Base-by-base conservation (phyloP, 2,329 filamentous ascomycete species). In the Trichoderma gracile region DNA sequence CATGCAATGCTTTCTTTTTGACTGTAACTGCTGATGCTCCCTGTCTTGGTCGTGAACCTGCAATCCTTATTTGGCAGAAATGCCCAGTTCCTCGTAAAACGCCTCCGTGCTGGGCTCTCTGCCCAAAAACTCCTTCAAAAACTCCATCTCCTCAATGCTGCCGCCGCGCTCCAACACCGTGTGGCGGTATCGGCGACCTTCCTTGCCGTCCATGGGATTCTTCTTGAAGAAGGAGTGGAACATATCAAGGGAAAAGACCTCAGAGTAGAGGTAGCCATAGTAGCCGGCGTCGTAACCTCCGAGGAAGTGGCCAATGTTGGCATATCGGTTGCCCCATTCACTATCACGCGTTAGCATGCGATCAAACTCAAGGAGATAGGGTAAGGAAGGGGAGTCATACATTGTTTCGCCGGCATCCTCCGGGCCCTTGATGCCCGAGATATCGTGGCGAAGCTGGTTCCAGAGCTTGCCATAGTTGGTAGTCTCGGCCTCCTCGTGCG, bases 161-260 rank as follows among this genome's bases (percentile, higher is more conserved):
- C 91, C 91, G 43, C 91, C 91, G 68, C 86, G 86, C 78, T 93
- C 89, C 5, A 95, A 80, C 23, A 95, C 90, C 0, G 86, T 90
- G 76, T 92, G 89, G 61, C 91, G 83, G 78, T 94, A 95, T 65
- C 90, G 79, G 15, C 91, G 82, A 1, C 91, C 91, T 73, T 92
- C 86, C 68, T 84, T 84, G 38, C 82, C 82, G 74, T 93, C 85
- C 90, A 94, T 93, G 0, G 91, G 91, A 74, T 93, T 82, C 69
- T 85, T 81, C 79, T 89, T 88, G 79, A 95, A 95, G 53, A 90
- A 88, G 0, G 84, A 84, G 77, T 91, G 87, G 81, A 94, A 96
- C 90, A 96, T 94, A 76, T 96, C 91, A 27, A 89, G 85, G 23
- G 88, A 91, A 78, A 93, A 95, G 19, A 95, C 92, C 75, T 92